phyloP scores from a whole-genome alignment of 2,329 filamentous ascomycete genomes.

The Sporothrix inflata region DNA sequence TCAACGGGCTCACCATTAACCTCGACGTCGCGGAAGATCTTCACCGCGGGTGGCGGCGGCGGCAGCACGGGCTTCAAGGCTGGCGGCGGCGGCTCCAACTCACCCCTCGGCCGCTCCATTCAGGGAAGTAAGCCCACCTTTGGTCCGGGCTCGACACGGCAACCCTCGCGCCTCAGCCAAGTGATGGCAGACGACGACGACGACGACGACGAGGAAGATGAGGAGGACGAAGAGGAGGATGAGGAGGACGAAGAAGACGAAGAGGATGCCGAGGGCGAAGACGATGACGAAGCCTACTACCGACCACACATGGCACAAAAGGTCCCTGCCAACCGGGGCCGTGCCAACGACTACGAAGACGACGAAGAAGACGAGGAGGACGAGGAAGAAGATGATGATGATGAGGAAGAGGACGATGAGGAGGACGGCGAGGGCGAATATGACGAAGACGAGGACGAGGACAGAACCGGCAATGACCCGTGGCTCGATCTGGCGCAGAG shows the following conservation, averaged over 20 bases:
- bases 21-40: constrained; percentile 29
- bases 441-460: constrained; percentile 41
- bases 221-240: constrained; percentile 48
- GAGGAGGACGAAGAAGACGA: constrained; percentile 36
- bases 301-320: background rate
- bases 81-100: constrained; percentile 42
- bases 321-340: background rate
- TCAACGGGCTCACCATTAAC: constrained; percentile 9
- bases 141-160: constrained; percentile 31
- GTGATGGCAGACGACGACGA: constrained; percentile 45
- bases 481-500: constrained; percentile 33
- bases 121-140: constrained; percentile 35
- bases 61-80: constrained; percentile 23
- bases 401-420: constrained; percentile 44
- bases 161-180: constrained; percentile 58
- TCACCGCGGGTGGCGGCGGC: constrained; percentile 5
- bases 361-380: constrained; percentile 46
- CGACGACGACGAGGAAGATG: constrained; percentile 45
- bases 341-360: constrained; percentile 35
- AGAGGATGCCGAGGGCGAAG: constrained; percentile 19
- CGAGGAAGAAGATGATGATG: constrained; percentile 46
- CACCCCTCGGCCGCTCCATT: constrained; percentile 55
- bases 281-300: constrained; percentile 25
- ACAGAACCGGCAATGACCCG: constrained; percentile 24
- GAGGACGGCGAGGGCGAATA: constrained; percentile 44